A percentile compares a stretch with the other conserved stretches of the same genome.
phyloP scores from a whole-genome alignment of 2,329 filamentous ascomycete genomes.

The Pseudogymnoascus sp. region DNA sequence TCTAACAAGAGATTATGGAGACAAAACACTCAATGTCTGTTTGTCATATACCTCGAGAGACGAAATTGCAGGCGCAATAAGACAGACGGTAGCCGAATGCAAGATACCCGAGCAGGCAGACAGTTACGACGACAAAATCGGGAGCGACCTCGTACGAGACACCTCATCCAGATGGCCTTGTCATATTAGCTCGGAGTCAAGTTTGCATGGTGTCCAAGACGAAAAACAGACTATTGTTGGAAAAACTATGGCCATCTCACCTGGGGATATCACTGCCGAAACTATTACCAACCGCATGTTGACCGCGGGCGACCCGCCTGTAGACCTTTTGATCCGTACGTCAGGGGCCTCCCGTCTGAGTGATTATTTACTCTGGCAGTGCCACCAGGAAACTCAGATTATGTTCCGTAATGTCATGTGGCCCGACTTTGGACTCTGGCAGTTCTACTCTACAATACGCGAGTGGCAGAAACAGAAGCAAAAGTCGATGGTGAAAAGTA shows the following conservation, averaged over 20 bases:
- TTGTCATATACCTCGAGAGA: slow-evolving; percentile 91
- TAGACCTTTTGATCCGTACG: slow-evolving; percentile 82
- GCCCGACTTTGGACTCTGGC: background rate
- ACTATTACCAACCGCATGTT: slow-evolving; percentile 43
- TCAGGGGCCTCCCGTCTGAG: slow-evolving; percentile 82
- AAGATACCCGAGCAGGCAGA: slow-evolving; percentile 42
- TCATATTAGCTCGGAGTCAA: background rate
- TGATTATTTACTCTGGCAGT: slow-evolving; percentile 97
- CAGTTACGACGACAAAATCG: background rate
- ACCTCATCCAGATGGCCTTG: background rate
- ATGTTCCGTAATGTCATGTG: background rate
- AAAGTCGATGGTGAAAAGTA: background rate
- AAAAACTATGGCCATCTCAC: background rate
- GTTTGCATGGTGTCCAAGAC: background rate
- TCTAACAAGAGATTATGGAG: background rate
- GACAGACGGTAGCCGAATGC: slow-evolving; percentile 78
- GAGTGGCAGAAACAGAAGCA: background rate
- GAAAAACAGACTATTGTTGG: background rate
- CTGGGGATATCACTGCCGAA: background rate
- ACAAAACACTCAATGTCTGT: slow-evolving; percentile 66
- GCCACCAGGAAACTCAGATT: slow-evolving; percentile 56
- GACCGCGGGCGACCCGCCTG: slow-evolving; percentile 70
- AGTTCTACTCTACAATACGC: background rate
- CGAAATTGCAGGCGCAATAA: slow-evolving; percentile 81
- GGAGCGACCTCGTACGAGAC: background rate